Percentiles rank a stretch among this genome's conserved stretches.
Conservation (phyloP, 495 filamentous ascomycete species). For the Xylaria intraflava region DNA sequence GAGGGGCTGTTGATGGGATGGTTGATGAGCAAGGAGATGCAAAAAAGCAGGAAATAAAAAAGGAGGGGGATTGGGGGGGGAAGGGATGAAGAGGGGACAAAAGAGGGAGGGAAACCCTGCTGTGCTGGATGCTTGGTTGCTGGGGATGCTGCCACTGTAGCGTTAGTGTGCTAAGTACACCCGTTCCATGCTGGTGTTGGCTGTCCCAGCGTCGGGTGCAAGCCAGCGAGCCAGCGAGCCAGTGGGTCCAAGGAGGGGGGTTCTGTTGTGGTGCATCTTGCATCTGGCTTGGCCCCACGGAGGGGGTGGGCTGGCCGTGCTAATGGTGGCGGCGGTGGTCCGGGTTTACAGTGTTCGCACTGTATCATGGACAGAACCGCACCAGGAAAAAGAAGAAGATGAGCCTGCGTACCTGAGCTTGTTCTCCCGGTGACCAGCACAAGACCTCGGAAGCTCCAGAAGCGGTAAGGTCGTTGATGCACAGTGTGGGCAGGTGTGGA, state of each 20-base stretch:
- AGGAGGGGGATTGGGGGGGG: slow-evolving; percentile 32
- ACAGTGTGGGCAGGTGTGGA: neutral
- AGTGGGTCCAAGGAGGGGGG: slow-evolving; percentile 26
- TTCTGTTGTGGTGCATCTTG: slow-evolving; percentile 20
- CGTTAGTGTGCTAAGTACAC: too few relatives aligned
- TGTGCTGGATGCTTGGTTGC: slow-evolving; percentile 25
- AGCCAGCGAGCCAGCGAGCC: slow-evolving; percentile 29
- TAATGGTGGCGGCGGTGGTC: slow-evolving; percentile 4
- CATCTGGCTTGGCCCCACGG: slow-evolving; percentile 18
- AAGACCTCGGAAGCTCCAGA: neutral
- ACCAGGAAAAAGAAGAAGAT: too few relatives aligned
- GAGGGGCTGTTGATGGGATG: slow-evolving; percentile 43
- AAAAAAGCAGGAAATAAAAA: slow-evolving; percentile 31
- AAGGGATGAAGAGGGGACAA: slow-evolving; percentile 35
- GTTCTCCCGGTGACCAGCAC: neutral
- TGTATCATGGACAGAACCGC: neutral
- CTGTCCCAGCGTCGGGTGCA: slow-evolving; percentile 32
- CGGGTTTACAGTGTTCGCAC: neutral
- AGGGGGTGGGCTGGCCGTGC: slow-evolving; percentile 4
- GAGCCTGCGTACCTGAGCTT: neutral
- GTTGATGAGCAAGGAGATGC: slow-evolving; percentile 31
- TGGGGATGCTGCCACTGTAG: slow-evolving; percentile 19
- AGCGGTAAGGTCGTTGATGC: neutral
- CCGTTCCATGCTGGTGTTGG: slow-evolving; percentile 34
- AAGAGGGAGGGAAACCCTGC: slow-evolving; percentile 34